Conservation (phyloP, 129 eudicot species). For the Dittrichia graveolens region DNA sequence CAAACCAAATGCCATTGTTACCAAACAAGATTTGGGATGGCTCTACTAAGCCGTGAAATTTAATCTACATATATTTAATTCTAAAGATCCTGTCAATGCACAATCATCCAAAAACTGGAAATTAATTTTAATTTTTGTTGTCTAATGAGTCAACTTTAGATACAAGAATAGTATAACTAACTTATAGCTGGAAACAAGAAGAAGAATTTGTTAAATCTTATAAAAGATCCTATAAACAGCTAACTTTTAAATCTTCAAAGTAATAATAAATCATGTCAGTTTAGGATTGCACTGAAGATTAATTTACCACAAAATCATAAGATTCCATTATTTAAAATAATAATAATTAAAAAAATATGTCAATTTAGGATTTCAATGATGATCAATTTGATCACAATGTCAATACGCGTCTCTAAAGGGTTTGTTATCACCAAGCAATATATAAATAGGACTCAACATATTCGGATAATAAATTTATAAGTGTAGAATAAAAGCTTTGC, state of each 20-base stretch:
- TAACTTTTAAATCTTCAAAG: conserved; percentile 7
- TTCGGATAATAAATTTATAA: too few species aligned
- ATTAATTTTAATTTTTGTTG: background rate
- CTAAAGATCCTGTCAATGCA: too few species aligned
- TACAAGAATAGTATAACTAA: background rate
- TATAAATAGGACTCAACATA: too few species aligned
- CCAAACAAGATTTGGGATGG: too few species aligned
- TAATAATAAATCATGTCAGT: conserved; percentile 1
- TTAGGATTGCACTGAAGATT: too few species aligned
- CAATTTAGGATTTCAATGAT: conserved; percentile 1
- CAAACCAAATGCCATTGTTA: background rate
- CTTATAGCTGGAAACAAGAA: background rate
- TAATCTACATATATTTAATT: too few species aligned
- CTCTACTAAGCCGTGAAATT: too few species aligned
- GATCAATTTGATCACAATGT: conserved; percentile 4
- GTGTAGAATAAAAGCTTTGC: too few species aligned
- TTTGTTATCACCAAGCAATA: too few species aligned
- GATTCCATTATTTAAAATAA: too few species aligned
- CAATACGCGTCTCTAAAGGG: background rate
- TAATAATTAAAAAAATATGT: too few species aligned
- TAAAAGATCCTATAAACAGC: background rate
- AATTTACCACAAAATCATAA: too few species aligned
- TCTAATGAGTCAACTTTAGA: background rate
- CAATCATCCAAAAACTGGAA: background rate
- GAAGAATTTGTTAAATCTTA: background rate